Conservation (phyloP, 1,139 yeast genomes). For the Candida sanyaensis region DNA sequence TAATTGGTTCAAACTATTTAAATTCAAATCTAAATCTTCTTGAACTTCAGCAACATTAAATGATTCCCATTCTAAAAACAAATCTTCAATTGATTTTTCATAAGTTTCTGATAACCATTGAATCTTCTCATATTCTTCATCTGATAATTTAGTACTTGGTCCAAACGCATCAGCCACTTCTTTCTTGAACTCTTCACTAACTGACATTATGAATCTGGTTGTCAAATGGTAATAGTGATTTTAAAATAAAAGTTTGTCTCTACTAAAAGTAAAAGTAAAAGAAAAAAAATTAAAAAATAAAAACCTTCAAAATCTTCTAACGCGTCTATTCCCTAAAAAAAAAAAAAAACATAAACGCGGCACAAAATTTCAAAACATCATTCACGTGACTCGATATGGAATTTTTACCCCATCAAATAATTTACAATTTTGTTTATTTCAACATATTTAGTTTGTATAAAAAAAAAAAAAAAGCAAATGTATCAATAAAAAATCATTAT, state of each 20-base stretch:
- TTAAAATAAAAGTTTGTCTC: too few species aligned
- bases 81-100: slow-evolving; percentile 62
- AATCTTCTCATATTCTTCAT: slow-evolving; percentile 46
- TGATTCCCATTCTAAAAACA: slow-evolving; percentile 87
- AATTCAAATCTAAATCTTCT: slow-evolving; percentile 44
- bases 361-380: background rate
- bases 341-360: background rate
- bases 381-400: background rate
- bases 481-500: background rate
- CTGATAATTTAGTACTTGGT: slow-evolving; percentile 37
- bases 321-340: slow-evolving; percentile 2
- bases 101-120: slow-evolving; percentile 49
- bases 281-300: too few species aligned
- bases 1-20: slow-evolving; percentile 52
- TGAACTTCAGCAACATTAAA: slow-evolving; percentile 60
- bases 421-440: background rate
- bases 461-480: too few species aligned
- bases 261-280: background rate
- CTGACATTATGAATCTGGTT: slow-evolving; percentile 3
- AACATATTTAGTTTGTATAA: background rate
- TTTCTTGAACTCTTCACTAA: slow-evolving; percentile 9
- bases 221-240: too few species aligned
- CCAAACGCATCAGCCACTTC: slow-evolving; percentile 41
- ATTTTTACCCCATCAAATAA: background rate
- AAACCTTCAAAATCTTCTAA: background rate